A percentile compares a stretch with the other conserved stretches of the same genome.
phyloP scores from a whole-genome alignment of 257 asterid genomes.

The Petunia secreta region DNA sequence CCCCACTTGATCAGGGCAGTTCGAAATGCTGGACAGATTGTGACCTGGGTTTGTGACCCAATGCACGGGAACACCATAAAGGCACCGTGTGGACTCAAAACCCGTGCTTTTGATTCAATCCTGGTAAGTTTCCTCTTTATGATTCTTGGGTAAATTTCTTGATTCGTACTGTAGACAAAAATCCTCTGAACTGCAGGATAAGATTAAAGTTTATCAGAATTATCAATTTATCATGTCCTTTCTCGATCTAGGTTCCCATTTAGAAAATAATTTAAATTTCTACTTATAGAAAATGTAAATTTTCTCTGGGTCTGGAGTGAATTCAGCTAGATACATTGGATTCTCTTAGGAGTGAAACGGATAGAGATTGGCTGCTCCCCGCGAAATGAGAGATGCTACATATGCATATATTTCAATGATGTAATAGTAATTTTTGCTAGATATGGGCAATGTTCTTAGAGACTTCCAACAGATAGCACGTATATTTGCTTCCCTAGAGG shows the following conservation, averaged over 20 bases:
- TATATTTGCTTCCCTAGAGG: background rate
- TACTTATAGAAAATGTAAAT: no score
- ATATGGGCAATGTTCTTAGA: background rate
- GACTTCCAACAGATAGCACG: background rate
- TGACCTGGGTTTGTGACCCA: slow-evolving; percentile 91
- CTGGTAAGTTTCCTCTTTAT: slow-evolving; percentile 50
- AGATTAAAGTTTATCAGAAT: no score
- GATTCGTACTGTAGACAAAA: no score
- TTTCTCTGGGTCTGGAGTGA: no score
- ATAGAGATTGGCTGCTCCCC: background rate
- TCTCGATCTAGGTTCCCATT: no score
- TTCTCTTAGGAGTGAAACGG: background rate
- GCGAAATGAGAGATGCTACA: background rate
- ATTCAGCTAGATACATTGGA: no score
- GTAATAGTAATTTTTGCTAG: background rate
- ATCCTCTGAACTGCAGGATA: no score
- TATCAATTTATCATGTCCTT: no score
- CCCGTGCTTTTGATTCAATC: slow-evolving; percentile 84
- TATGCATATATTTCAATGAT: no score
- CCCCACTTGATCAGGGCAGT: slow-evolving; percentile 83
- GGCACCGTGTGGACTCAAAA: slow-evolving; percentile 89
- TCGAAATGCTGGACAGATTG: slow-evolving; percentile 76
- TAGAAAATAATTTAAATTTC: no score
- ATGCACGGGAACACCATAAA: slow-evolving; percentile 91
- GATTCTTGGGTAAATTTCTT: background rate